A percentile compares a stretch with the other conserved stretches of the same genome.
Evolutionary conservation across 495 filamentous ascomycete species (phyloP).

Genomic region (Aspergillus sclerotioniger): DNA sequence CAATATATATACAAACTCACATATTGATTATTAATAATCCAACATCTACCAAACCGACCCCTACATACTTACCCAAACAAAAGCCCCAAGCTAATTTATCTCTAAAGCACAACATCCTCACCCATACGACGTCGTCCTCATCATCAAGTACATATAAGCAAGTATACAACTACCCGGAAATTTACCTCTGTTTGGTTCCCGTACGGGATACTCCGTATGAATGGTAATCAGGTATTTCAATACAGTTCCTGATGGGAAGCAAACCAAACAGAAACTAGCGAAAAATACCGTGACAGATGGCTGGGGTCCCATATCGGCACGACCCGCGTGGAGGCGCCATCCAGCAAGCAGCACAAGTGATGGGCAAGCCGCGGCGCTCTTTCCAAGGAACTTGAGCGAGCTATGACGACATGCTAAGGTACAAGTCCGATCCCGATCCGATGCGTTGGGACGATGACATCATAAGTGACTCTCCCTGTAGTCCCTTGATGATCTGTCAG

Average conservation of each 20-base stretch:
- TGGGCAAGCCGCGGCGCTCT: background rate
- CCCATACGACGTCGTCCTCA: background rate
- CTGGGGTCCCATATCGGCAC: slow-evolving; percentile 7
- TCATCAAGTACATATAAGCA: too few relatives aligned
- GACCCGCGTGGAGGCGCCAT: slow-evolving; percentile 7
- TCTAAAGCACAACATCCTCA: background rate
- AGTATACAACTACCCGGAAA: background rate
- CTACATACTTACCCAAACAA: too few relatives aligned
- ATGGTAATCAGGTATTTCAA: background rate
- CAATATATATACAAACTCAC: too few relatives aligned
- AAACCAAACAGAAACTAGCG: background rate
- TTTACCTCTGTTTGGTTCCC: background rate
- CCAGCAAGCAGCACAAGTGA: background rate
- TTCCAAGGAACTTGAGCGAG: slow-evolving; percentile 1
- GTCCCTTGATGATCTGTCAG: background rate
- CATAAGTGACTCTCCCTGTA: background rate
- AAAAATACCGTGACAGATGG: slow-evolving; percentile 3
- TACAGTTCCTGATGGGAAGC: slow-evolving; percentile 4
- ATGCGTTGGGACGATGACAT: background rate
- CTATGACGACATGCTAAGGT: slow-evolving; percentile 5
- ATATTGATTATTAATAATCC: too few relatives aligned
- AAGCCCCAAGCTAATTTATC: too few relatives aligned
- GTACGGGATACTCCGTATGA: background rate
- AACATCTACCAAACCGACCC: too few relatives aligned
- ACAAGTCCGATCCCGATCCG: background rate